These are phyloP conservation scores for Leccinum truebloodii DNA, from an alignment of 768 basidiomycete genomes.

Conservation along the genomic window DNA sequence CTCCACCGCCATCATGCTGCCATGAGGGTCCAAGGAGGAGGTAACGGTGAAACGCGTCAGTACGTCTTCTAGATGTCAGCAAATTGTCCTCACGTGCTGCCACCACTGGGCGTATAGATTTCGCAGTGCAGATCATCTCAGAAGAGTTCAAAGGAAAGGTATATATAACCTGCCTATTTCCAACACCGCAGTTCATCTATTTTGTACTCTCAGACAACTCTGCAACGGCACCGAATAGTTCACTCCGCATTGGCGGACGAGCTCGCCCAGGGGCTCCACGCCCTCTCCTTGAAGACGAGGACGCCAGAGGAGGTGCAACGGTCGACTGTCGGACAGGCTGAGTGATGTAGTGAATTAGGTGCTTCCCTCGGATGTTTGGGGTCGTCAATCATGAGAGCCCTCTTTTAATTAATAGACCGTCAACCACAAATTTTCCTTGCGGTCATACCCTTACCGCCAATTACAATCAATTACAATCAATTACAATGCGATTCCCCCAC, in stretches of 20 bases:
- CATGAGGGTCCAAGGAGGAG: conserved; percentile 70
- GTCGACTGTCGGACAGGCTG: conserved; percentile 19
- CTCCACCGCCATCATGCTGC: conserved; percentile 83
- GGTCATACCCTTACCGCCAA: conserved; percentile 17
- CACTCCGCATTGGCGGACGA: conserved; percentile 73
- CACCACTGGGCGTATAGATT: conserved; percentile 51
- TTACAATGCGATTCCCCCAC: conserved; percentile 23
- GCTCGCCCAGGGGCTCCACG: conserved; percentile 69
- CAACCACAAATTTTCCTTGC: conserved; percentile 23
- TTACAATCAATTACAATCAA: conserved; percentile 15
- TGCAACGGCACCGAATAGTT: conserved; percentile 83
- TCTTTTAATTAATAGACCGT: conserved; percentile 31
- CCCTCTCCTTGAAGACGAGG: conserved; percentile 73
- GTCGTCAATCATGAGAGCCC: conserved; percentile 33
- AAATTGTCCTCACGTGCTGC: conserved; percentile 27
- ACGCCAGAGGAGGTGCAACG: conserved; percentile 54
- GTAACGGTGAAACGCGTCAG: conserved; percentile 82
- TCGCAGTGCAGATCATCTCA: conserved; percentile 73
- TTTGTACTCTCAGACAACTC: conserved; percentile 49
- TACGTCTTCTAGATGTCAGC: conserved; percentile 25
- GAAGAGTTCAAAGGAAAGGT: conserved; percentile 76
- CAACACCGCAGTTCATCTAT: conserved; percentile 14
- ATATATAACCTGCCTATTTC: conserved; percentile 18
- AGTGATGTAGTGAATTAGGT: conserved; percentile 28
- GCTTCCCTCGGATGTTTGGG: conserved; percentile 8